These are phyloP conservation scores for Sorghum bicolor DNA, from an alignment of 176 grass and related monocot species.

Conservation along the genomic window Sorghum_bicolor_NCBIv3 NC_012879.2:55274001-55274500, in stretches of 20 bases:
- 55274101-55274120: constrained; percentile 3
- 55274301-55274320: constrained; percentile 38
- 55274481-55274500: not conserved
- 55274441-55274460: not conserved
- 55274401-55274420: too few species aligned
- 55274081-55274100: too few species aligned
- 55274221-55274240: too few species aligned
- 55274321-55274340: too few species aligned
- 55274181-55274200: not conserved
- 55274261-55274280: not conserved
- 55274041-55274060: not conserved
- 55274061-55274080: too few species aligned
- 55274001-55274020: not conserved
- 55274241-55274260: not conserved
- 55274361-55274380: too few species aligned
- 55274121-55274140: not conserved
- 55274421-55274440: too few species aligned
- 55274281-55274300: not conserved
- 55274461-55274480: not conserved
- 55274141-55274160: not conserved
- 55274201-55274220: not conserved
- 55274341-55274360: too few species aligned
- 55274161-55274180: not conserved
- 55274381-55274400: too few species aligned
- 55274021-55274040: not conserved